phyloP scores from a whole-genome alignment of 192 early-diverging fungal species.

The Allomyces macrogynus region DNA sequence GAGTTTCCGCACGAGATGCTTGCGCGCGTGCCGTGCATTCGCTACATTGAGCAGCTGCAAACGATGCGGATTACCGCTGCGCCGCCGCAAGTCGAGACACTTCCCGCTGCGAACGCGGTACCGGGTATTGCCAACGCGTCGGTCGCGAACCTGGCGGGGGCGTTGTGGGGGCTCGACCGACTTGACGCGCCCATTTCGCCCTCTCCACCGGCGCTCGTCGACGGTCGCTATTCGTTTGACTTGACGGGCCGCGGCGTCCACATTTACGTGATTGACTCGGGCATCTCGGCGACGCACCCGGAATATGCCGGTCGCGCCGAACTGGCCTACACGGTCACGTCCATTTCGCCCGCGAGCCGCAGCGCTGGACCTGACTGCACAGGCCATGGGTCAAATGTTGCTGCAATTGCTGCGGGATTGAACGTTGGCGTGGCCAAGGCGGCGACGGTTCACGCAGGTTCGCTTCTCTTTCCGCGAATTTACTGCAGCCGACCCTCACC shows the following conservation, averaged over 20 bases:
- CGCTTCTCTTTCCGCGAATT: no score
- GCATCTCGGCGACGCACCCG: neutral
- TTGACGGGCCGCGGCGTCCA: neutral
- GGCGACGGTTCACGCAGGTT: neutral
- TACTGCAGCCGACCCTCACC: no score
- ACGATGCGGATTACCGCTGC: neutral
- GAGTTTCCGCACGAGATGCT: neutral
- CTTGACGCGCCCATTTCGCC: neutral
- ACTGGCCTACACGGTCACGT: neutral
- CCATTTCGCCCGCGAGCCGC: neutral
- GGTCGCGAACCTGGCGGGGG: no score
- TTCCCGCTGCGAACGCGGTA: neutral
- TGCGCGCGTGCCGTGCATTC: neutral
- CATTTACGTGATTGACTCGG: neutral
- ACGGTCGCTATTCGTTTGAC: neutral
- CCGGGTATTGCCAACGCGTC: neutral
- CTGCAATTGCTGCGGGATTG: neutral
- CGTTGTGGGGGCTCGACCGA: neutral
- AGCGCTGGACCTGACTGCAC: neutral
- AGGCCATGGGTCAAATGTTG: neutral
- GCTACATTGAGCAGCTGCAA: neutral
- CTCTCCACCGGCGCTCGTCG: neutral
- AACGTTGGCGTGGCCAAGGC: neutral
- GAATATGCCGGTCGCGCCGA: neutral
- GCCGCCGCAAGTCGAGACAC: no score